Percentiles rank a stretch among this genome's conserved stretches.
Conservation (phyloP, 1,284 basidiomycete genomes). For the Golubevia sp. region DNA sequence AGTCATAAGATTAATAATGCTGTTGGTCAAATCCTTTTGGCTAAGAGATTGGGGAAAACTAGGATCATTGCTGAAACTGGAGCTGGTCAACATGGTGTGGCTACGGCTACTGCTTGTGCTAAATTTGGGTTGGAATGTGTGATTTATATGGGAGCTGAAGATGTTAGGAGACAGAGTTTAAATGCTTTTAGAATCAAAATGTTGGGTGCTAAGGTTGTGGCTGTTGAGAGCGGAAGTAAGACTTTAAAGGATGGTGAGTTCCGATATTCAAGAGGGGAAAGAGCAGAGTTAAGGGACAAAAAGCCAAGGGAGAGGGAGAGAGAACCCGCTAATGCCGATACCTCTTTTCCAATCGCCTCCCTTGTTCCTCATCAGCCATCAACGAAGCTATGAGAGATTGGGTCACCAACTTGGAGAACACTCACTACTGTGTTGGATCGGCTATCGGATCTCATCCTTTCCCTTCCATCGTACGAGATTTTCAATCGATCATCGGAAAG, state of each 20-base stretch:
- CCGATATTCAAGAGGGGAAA: slow-evolving; percentile 7
- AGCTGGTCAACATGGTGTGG: slow-evolving; percentile 97
- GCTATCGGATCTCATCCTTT: slow-evolving; percentile 98
- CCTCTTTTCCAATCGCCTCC: background rate
- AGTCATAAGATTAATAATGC: slow-evolving; percentile 62
- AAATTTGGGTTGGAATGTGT: slow-evolving; percentile 94
- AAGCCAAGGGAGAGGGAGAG: too few species aligned
- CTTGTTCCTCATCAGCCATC: background rate
- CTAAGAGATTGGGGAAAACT: slow-evolving; percentile 87
- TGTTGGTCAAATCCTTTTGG: slow-evolving; percentile 74
- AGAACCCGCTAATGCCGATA: background rate
- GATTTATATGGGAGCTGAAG: slow-evolving; percentile 98
- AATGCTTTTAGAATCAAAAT: slow-evolving; percentile 98
- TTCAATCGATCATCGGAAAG: slow-evolving; percentile 91
- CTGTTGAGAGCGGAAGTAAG: slow-evolving; percentile 89
- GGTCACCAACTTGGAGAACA: slow-evolving; percentile 85
- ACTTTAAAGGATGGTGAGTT: slow-evolving; percentile 85
- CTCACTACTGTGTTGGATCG: slow-evolving; percentile 96
- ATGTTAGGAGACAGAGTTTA: slow-evolving; percentile 89
- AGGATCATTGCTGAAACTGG: slow-evolving; percentile 98
- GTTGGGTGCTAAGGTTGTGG: slow-evolving; percentile 91
- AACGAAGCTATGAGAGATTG: slow-evolving; percentile 94
- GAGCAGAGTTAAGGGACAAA: background rate
- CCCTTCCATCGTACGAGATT: slow-evolving; percentile 97
- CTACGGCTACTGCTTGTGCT: slow-evolving; percentile 96